Percentiles rank a stretch among this genome's conserved stretches.
These are phyloP conservation scores for Mycosarcoma mackinlayi DNA, from an alignment of 1,284 basidiomycete genomes.

Conservation along the genomic window DNA sequence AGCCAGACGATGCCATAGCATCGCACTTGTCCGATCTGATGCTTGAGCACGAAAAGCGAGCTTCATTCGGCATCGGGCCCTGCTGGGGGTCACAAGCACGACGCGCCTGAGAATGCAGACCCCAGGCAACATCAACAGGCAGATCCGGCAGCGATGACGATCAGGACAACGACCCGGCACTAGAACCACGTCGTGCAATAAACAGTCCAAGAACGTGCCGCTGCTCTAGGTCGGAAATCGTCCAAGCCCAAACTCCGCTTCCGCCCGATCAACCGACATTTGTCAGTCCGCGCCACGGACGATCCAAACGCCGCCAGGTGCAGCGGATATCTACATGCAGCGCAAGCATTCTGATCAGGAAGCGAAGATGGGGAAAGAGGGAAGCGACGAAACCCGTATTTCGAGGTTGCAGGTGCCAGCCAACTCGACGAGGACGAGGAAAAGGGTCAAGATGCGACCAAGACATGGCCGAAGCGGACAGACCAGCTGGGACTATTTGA, in stretches of 20 bases:
- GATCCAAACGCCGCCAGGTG: constrained; percentile 31
- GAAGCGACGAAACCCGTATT: constrained; percentile 21
- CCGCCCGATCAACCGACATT: constrained; percentile 39
- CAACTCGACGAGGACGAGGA: neutral
- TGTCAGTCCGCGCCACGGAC: constrained; percentile 12
- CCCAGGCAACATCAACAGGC: no score
- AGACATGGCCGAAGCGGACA: neutral
- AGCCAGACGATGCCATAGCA: constrained; percentile 19
- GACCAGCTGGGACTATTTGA: constrained; percentile 7
- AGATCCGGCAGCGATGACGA: neutral
- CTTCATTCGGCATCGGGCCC: neutral
- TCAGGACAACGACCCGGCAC: neutral
- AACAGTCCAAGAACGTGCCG: constrained; percentile 23
- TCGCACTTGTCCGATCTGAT: constrained; percentile 13
- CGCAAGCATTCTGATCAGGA: neutral
- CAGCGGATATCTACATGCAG: constrained; percentile 21
- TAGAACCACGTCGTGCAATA: constrained; percentile 1
- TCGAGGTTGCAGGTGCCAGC: neutral
- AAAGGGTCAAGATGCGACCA: neutral
- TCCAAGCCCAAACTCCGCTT: constrained; percentile 32
- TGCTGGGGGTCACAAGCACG: neutral
- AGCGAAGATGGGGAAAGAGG: neutral
- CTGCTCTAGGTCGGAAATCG: constrained; percentile 5
- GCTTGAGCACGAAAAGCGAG: constrained; percentile 14
- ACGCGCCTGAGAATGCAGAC: neutral